Evolutionary conservation across 805 yeast genomes (phyloP), one percentile per base, ranked within the genome.

Genomic region (Myxozyma kluyveri): DNA sequence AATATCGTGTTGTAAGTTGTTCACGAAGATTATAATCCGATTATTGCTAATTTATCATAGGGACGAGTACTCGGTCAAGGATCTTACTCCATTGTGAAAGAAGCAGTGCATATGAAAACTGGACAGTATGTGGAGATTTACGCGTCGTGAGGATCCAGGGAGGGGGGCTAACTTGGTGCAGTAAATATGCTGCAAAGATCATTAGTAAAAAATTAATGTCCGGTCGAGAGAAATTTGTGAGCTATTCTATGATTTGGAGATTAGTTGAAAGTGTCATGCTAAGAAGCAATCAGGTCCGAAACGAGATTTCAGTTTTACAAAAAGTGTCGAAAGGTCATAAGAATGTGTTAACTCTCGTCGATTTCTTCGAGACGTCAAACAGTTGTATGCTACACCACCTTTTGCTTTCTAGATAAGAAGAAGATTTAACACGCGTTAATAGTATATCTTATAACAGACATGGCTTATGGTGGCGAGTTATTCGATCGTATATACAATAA

Each of bases 311-410:
- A 5, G 75, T 83, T 1, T 72, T 84, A 39, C 73, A 74, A 64
- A 74, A 73, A 24, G 68, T 81, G 7, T 76, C 81, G 43, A 69
- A 68, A 53, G 75, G 74, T 31, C 81, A 79, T 54, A 68, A 75
- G 21, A 80, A 82, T 63, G 74, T 85, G 12, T 69, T 84, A 48
- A 82, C 82, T 36, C 67, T 84, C 46, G 74, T 80, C 7, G 90
- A 84, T 68, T 81, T 77, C 67, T 85, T 84, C 65, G 89, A 85
- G 64, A 85, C 91, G 0, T 70, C 72, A 3, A 77, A 79, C 49
- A 72, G 74, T 60, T 69, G 79, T 33, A 78, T 71, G 45, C 63
- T 19, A 12, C 6, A 36, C 17, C 31, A 23, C 21, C 10, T n/a
- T 31, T 12, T 38, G 17, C 5, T 7, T 22, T 14, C n/a, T n/a